phyloP scores from a whole-genome alignment of 495 filamentous ascomycete genomes.

The Penicillium nucicola region DNA sequence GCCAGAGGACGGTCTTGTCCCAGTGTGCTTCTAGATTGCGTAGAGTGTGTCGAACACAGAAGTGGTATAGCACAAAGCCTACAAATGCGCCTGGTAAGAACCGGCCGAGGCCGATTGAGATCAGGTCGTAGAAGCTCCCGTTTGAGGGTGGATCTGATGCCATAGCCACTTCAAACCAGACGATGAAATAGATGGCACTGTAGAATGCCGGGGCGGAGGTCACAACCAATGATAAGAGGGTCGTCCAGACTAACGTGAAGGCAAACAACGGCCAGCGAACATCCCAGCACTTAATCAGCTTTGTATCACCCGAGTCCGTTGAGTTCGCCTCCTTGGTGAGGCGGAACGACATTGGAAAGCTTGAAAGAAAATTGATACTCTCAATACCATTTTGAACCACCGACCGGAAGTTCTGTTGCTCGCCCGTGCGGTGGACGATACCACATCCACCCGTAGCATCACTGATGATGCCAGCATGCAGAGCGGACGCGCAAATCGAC shows the following conservation, averaged over 20 bases:
- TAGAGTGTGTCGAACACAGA: slow-evolving; percentile 49
- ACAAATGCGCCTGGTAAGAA: slow-evolving; percentile 72
- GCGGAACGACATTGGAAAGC: slow-evolving; percentile 67
- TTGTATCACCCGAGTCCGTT: slow-evolving; percentile 13
- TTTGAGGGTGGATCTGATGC: slow-evolving; percentile 64
- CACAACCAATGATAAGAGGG: slow-evolving; percentile 62
- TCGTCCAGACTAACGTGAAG: slow-evolving; percentile 61
- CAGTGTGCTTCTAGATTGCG: slow-evolving; percentile 58
- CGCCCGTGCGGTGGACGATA: slow-evolving; percentile 60
- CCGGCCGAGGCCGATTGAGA: slow-evolving; percentile 63
- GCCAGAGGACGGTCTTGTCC: slow-evolving; percentile 74
- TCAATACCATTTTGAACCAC: slow-evolving; percentile 57
- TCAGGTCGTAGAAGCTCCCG: slow-evolving; percentile 47
- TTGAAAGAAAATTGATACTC: slow-evolving; percentile 62
- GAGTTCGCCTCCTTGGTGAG: slow-evolving; percentile 39
- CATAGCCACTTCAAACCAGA: slow-evolving; percentile 75
- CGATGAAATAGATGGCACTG: slow-evolving; percentile 58
- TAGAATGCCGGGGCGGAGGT: slow-evolving; percentile 64
- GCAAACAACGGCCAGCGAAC: slow-evolving; percentile 65
- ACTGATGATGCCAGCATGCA: slow-evolving; percentile 69
- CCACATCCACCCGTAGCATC: slow-evolving; percentile 69
- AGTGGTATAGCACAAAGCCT: slow-evolving; percentile 67
- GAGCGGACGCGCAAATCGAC: slow-evolving; percentile 68
- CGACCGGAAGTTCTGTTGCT: slow-evolving; percentile 51
- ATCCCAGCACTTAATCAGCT: slow-evolving; percentile 52